Base-by-base conservation (phyloP, 2,329 filamentous ascomycete species). In the Davidsoniella eucalypti region DNA sequence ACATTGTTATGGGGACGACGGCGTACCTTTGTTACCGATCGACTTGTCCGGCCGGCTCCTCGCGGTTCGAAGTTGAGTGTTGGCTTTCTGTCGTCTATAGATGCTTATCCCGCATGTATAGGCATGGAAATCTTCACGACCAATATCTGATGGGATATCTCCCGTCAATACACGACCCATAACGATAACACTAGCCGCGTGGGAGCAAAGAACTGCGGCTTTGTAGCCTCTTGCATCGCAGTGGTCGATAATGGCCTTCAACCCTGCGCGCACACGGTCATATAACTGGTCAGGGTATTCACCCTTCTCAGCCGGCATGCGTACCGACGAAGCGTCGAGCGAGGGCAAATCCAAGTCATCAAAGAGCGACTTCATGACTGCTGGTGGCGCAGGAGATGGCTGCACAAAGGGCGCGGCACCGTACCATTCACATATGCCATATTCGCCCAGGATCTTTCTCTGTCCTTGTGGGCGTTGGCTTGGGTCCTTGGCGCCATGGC, bases 171-270 rank as follows among this genome's bases (percentile, higher is more conserved):
- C 80, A 39, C 92, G 75, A 1, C 90, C 90, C 56, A 92, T 75
- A 7, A 84, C 82, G 61, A 98, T 95, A 59, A 96, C 75, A 9
- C 82, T 78, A 3, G 92, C 92, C 1, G 92, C 92, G 67, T 98
- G 92, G 1, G 85, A 83, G 65, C 86, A 94, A 38, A 98, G 71
- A 39, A 95, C 64, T 21, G 94, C 71, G 0, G 84, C 74, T 58
- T 75, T 78, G 38, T 75, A 69, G n/a, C 78, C 76, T 45, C 83
- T 72, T n/a, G 65, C 63, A 60, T 95, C 87, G 53, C 85, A 79
- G 49, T 78, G 73, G 25, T 73, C 70, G 56, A 95, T 82, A 56
- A 95, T 78, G 44, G 72, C 73, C 41, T 75, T 68, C 40, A 94
- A 66, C 2, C 81, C 76, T 43, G 76, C 77, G 3, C 84, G 82